A percentile compares a stretch with the other conserved stretches of the same genome.
Conservation (phyloP, 768 basidiomycete species). For the Tephrocybe sp. region DNA sequence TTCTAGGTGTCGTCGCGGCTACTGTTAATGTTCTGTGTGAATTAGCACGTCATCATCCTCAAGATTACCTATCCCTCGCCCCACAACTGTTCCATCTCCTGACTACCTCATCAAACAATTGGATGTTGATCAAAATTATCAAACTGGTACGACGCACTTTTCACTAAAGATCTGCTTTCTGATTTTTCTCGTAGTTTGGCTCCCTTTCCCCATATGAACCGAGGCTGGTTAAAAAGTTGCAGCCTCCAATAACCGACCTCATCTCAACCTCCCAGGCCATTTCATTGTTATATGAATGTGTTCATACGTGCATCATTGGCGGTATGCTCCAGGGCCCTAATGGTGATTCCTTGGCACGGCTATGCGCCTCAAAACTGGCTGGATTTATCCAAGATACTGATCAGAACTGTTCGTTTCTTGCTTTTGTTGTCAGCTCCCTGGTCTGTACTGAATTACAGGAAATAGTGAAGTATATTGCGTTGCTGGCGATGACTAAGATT, state of each 20-base stretch:
- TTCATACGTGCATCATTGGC: constrained; percentile 96
- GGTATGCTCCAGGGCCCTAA: constrained; percentile 86
- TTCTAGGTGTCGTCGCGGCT: constrained; percentile 84
- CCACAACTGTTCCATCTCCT: constrained; percentile 92
- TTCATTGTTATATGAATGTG: constrained; percentile 95
- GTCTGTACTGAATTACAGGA: constrained; percentile 2
- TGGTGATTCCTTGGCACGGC: constrained; percentile 75
- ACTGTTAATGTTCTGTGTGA: constrained; percentile 95
- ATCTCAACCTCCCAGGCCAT: constrained; percentile 96
- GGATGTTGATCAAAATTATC: constrained; percentile 99
- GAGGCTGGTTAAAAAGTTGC: constrained; percentile 90
- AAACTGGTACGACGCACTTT: constrained; percentile 64
- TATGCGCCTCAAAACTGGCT: constrained; percentile 92
- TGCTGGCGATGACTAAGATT: constrained; percentile 94
- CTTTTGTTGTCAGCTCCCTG: constrained; percentile 5
- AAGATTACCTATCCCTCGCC: constrained; percentile 81
- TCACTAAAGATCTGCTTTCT: not conserved
- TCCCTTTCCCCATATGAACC: constrained; percentile 89
- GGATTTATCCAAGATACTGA: constrained; percentile 90
- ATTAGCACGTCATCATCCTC: constrained; percentile 75
- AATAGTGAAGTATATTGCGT: constrained; percentile 96
- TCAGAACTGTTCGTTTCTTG: constrained; percentile 78
- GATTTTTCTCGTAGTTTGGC: constrained; percentile 66
- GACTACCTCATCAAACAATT: constrained; percentile 94
- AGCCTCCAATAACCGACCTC: constrained; percentile 90